A percentile compares a stretch with the other conserved stretches of the same genome.
Evolutionary conservation across 345 rosid genomes (phyloP).

Genomic region (Noccaea bulbosa): DNA sequence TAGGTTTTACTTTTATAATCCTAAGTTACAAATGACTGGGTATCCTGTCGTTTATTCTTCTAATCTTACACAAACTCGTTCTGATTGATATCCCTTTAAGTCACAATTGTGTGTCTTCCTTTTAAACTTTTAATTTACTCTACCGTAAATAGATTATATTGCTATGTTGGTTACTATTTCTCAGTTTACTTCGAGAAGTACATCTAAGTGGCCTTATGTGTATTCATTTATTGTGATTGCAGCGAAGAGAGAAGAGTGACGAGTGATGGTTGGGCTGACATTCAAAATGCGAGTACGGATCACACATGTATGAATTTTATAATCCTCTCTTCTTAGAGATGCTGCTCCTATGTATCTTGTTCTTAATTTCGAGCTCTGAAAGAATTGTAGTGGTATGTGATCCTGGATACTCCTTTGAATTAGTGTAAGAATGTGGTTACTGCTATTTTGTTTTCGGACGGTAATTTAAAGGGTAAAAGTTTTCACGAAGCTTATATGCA

Average conservation of each 20-base stretch:
- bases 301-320: slow-evolving; percentile 13
- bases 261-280: slow-evolving; percentile 41
- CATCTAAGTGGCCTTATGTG: slow-evolving; percentile 21
- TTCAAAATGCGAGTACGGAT: slow-evolving; percentile 16
- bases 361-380: slow-evolving; percentile 14
- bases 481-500: slow-evolving; percentile 19
- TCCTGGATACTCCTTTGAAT: slow-evolving; percentile 18
- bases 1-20: slow-evolving; percentile 35
- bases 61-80: too few species aligned
- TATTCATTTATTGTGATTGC: slow-evolving; percentile 28
- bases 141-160: slow-evolving; percentile 3
- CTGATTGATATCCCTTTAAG: neutral
- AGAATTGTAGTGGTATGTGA: slow-evolving; percentile 29
- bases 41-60: too few species aligned
- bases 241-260: slow-evolving; percentile 42
- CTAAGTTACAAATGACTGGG: neutral
- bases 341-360: slow-evolving; percentile 16
- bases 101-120: slow-evolving; percentile 10
- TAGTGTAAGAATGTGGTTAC: slow-evolving; percentile 9
- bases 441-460: neutral
- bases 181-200: neutral
- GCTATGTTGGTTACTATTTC: neutral
- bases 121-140: slow-evolving; percentile 1
- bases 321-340: slow-evolving; percentile 18
- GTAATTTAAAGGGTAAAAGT: neutral